These are phyloP conservation scores for Marasmius tenuissimus DNA, from an alignment of 1,284 basidiomycete genomes.

Conservation along the genomic window DNA sequence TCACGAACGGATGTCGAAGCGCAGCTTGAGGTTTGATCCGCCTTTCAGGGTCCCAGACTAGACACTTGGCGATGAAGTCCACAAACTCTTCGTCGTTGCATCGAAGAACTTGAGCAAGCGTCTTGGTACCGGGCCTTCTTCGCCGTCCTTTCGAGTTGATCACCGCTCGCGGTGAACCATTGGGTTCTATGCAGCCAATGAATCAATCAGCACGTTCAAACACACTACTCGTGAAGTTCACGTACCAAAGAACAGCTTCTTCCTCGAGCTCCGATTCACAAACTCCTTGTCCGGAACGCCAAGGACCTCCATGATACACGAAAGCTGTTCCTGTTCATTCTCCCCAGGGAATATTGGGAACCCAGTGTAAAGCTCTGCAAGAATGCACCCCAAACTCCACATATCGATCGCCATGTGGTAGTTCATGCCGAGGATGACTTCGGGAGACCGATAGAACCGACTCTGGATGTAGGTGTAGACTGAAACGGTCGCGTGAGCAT, in stretches of 20 bases:
- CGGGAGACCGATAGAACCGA: conserved; percentile 96
- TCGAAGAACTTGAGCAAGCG: conserved; percentile 85
- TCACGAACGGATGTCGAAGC: conserved; percentile 87
- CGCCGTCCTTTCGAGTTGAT: conserved; percentile 96
- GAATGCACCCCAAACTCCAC: conserved; percentile 98
- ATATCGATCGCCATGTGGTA: conserved; percentile 96
- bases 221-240: conserved; percentile 5
- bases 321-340: conserved; percentile 97
- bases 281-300: conserved; percentile 95
- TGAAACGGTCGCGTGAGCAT: conserved; percentile 33
- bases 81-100: conserved; percentile 88
- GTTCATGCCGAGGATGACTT: conserved; percentile 91
- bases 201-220: conserved; percentile 8
- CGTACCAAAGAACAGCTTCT: conserved; percentile 95
- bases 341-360: conserved; percentile 99
- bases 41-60: conserved; percentile 97
- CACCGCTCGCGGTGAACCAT: conserved; percentile 88
- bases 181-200: conserved; percentile 66
- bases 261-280: conserved; percentile 90
- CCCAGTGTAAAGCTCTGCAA: conserved; percentile 98
- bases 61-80: conserved; percentile 93
- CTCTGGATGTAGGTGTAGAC: conserved; percentile 98
- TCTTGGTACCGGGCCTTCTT: conserved; percentile 88
- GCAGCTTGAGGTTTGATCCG: conserved; percentile 94
- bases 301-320: conserved; percentile 99